phyloP scores from a whole-genome alignment of 1,284 basidiomycete genomes.

The Coniferiporia weirii region DNA sequence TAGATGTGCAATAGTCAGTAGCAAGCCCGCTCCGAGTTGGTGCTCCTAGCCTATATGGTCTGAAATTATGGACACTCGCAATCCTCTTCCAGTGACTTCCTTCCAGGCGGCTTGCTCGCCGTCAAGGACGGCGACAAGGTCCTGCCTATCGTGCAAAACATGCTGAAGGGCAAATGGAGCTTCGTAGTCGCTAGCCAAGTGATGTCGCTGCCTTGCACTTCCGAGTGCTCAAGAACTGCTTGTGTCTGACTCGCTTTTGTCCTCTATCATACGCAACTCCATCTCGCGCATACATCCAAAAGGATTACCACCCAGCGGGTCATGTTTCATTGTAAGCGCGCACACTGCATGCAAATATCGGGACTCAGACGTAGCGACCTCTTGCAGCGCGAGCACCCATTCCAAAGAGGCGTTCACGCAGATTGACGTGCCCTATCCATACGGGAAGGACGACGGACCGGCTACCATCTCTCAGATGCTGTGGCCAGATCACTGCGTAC shows the following conservation, averaged over 20 bases:
- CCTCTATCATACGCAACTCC: background rate
- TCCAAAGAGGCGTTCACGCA: conserved; percentile 8
- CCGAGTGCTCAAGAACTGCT: no score
- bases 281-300: background rate
- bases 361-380: no score
- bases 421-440: conserved; percentile 15
- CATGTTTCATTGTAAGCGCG: conserved; percentile 20
- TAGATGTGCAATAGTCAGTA: background rate
- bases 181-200: conserved; percentile 20
- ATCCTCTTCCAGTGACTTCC: conserved; percentile 17
- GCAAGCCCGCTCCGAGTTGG: background rate
- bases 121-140: conserved; percentile 17
- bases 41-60: background rate
- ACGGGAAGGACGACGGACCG: background rate
- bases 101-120: conserved; percentile 18
- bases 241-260: no score
- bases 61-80: background rate
- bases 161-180: conserved; percentile 15
- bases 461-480: conserved; percentile 17
- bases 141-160: conserved; percentile 14
- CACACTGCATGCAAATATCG: no score
- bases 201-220: background rate
- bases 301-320: conserved; percentile 20
- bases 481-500: conserved; percentile 22
- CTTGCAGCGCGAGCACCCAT: conserved; percentile 15